phyloP scores from a whole-genome alignment of 2,329 filamentous ascomycete species.

The Aureobasidium leucospermi region DNA sequence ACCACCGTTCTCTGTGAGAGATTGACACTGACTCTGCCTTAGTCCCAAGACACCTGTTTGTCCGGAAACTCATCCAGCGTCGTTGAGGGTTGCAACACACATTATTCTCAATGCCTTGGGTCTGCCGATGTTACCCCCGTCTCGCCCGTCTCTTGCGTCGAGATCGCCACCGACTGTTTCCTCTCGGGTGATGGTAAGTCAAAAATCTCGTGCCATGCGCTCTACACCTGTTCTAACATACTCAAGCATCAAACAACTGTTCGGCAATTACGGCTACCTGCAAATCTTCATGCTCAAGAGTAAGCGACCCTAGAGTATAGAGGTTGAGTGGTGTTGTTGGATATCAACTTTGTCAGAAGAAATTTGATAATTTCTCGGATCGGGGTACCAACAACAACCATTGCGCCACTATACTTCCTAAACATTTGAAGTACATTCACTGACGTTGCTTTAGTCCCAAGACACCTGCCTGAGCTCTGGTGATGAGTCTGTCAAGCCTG shows the following conservation, averaged over 20 bases:
- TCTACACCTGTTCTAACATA: too few species aligned
- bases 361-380: too few species aligned
- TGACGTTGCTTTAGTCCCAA: not conserved
- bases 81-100: not conserved
- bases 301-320: too few species aligned
- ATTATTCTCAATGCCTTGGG: not conserved
- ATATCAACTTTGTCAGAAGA: too few species aligned
- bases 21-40: not conserved
- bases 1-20: too few species aligned
- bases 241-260: not conserved
- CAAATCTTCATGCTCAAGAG: not conserved
- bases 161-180: not conserved
- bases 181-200: not conserved
- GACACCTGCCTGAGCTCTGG: not conserved
- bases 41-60: not conserved
- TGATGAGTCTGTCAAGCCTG: not conserved
- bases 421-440: too few species aligned
- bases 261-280: not conserved
- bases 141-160: not conserved
- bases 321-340: too few species aligned
- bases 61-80: not conserved
- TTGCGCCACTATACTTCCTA: not conserved
- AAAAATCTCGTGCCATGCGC: too few species aligned
- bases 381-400: too few species aligned
- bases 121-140: not conserved